Evolutionary conservation across 768 basidiomycete genomes (phyloP), one percentile per base, ranked within the genome.

Genomic region (Tulasnella sp.): DNA sequence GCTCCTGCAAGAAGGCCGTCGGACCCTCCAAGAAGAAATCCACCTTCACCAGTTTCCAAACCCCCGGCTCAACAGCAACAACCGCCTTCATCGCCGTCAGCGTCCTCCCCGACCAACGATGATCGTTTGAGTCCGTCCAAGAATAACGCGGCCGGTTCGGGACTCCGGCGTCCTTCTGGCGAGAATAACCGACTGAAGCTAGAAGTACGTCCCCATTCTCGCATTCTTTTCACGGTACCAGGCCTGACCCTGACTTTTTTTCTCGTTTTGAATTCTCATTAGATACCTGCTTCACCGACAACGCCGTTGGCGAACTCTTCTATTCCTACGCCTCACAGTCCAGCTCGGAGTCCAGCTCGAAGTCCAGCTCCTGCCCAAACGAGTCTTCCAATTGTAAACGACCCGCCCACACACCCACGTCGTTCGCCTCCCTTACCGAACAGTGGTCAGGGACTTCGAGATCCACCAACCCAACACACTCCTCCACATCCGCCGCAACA

Each of bases 131-230:
- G 58, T 31, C 36, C 69, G 14, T 15, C 69, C 12, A 19, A 38
- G 36, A 36, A 70, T 5, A 39, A 70, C 40, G 36, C 37, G 8
- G 11, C 37, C 37, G 69, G 34, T 37, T 25, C 17, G 29, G 69
- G n/a, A 38, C 69, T 42, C 69, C 69, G 69, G 69, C 69, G 69
- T 70, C 69, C 74, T 58, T 75, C 74, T 67, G 40, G 29, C 4
- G 25, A 67, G 38, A 45, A 49, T 49, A 76, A 39, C 29, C 75
- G 67, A 19, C 8, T 68, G 45, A 31, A 67, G 29, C 29, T 34
- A 36, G 67, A 71, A 64, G 58, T 64, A 64, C 25, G 58, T 64
- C 25, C 58, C 9, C 58, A 34, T 64, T 34, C 6, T 12, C 25
- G 6, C 29, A 34, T n/a, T 64, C 37, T 58, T 37, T 25, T 67